Conservation (phyloP, 768 basidiomycete genomes). For the Leucosporidium yakuticum region DNA sequence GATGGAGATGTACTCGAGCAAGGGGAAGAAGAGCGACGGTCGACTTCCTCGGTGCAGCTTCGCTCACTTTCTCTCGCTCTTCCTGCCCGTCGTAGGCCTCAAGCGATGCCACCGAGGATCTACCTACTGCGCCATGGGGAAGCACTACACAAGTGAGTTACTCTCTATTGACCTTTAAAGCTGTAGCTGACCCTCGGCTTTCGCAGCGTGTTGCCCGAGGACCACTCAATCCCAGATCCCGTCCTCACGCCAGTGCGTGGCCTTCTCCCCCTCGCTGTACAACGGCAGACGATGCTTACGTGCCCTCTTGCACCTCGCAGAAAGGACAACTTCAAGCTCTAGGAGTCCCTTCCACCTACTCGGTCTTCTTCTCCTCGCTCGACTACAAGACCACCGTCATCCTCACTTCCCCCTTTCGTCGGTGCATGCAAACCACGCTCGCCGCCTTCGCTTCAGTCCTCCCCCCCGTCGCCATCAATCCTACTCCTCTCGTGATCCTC, state of each 20-base stretch:
- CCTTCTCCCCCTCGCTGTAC: conserved; percentile 46
- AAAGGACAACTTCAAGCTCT: not conserved
- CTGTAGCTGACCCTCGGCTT: not conserved
- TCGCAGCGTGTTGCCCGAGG: not conserved
- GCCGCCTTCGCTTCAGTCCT: conserved; percentile 18
- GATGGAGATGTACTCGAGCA: too few species aligned
- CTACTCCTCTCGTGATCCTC: not conserved
- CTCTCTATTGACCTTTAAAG: not conserved
- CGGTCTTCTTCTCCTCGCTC: conserved; percentile 21
- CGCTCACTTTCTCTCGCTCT: too few species aligned
- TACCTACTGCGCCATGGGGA: not conserved
- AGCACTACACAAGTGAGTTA: not conserved
- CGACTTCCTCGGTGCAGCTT: too few species aligned
- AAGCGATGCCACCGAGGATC: not conserved
- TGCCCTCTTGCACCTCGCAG: not conserved
- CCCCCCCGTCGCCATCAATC: conserved; percentile 1
- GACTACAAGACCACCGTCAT: conserved; percentile 16
- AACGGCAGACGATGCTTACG: not conserved
- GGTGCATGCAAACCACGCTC: conserved; percentile 29
- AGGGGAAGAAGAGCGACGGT: too few species aligned
- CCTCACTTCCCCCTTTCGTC: conserved; percentile 30
- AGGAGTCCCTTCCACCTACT: conserved; percentile 16
- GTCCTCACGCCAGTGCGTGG: not conserved
- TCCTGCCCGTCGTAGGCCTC: too few species aligned
- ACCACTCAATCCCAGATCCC: not conserved